Conservation (phyloP, 306 rosid species). For the Chamaecrista fasciculata region DNA sequence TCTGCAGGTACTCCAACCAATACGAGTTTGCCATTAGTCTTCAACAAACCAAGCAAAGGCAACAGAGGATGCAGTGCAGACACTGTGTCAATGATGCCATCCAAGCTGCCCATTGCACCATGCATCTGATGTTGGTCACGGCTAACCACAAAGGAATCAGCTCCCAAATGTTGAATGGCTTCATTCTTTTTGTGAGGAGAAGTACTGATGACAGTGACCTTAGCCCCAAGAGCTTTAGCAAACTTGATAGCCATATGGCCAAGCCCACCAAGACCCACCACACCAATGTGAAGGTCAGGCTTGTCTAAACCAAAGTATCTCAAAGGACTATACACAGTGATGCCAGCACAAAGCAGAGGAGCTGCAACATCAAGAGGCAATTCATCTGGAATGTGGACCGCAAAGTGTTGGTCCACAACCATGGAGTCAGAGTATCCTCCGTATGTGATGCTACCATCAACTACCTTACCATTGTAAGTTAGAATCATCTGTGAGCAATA, state of each 20-base stretch:
- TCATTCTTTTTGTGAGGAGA: conserved; percentile 53
- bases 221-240: conserved; percentile 54
- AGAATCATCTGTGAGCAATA: conserved; percentile 40
- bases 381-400: conserved; percentile 40
- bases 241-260: conserved; percentile 65
- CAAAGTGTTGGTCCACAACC: conserved; percentile 44
- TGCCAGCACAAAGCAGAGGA: conserved; percentile 67
- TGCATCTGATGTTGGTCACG: conserved; percentile 41
- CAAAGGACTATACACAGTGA: conserved; percentile 63
- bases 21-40: conserved; percentile 48
- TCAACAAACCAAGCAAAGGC: conserved; percentile 43
- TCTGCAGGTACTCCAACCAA: conserved; percentile 48
- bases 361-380: conserved; percentile 53
- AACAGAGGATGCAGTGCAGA: conserved; percentile 40
- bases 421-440: conserved; percentile 64
- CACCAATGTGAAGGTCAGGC: conserved; percentile 49
- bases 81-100: conserved; percentile 61
- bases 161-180: conserved; percentile 44
- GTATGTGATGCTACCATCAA: conserved; percentile 47
- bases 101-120: conserved; percentile 41
- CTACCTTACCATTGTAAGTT: conserved; percentile 33
- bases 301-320: conserved; percentile 45
- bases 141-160: conserved; percentile 53
- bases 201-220: conserved; percentile 57
- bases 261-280: conserved; percentile 62